Evolutionary conservation across 352 stramenopile species (phyloP).

Genomic region (Globisporangium iwayamae): DNA sequence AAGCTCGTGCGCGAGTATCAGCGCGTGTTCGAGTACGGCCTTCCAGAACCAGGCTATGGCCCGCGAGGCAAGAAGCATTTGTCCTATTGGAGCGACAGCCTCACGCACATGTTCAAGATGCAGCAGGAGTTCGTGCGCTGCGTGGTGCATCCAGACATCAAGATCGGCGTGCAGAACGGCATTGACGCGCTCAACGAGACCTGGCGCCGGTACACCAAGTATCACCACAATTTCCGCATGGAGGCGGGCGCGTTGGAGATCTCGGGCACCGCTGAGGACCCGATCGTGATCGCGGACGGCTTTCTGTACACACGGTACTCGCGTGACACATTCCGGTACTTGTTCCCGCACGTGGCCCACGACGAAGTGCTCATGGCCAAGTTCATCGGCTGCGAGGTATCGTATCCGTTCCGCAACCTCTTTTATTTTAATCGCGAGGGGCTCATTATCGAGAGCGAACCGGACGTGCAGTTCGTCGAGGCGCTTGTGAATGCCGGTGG

Average conservation of each 20-base stretch:
- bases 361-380: conserved; percentile 6
- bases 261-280: not conserved
- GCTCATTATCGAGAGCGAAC: not conserved
- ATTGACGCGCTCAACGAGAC: not conserved
- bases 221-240: conserved; percentile 6
- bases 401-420: not conserved
- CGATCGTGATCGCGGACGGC: not conserved
- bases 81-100: not conserved
- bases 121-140: not conserved
- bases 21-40: not conserved
- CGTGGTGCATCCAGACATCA: not conserved
- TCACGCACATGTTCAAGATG: not conserved
- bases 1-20: conserved; percentile 1
- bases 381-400: not conserved
- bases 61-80: not conserved
- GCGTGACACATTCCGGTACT: not conserved
- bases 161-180: not conserved
- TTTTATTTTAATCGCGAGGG: not conserved
- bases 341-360: not conserved
- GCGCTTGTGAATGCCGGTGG: not conserved
- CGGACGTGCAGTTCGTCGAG: not conserved
- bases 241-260: not conserved
- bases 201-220: conserved; percentile 6
- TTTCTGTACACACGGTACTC: not conserved
- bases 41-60: not conserved